Base-by-base conservation (phyloP, 768 basidiomycete species). In the Asterophora parasitica region DNA sequence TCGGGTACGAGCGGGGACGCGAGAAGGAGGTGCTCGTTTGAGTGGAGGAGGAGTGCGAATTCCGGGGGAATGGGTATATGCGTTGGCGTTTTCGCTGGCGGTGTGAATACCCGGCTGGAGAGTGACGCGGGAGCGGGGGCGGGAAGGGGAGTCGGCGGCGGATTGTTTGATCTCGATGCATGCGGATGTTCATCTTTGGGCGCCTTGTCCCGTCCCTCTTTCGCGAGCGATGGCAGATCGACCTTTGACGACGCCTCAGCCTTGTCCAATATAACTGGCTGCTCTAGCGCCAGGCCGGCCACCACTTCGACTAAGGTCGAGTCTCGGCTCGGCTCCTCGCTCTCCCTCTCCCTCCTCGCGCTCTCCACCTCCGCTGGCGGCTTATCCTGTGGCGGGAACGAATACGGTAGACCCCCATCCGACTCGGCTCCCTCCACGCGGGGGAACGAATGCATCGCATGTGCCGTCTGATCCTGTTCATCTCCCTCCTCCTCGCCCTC, bases 391-490 rank as follows among this genome's bases (percentile, higher is more conserved):
- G 37, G 36, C 3, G 34, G 36, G 12, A 30, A 53, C 51, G 42
- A 58, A 65, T 46, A 56, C 46, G 49, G 62, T 17, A 51, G 16
- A 7, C 39, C 42, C 6, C 43, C 54, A 2, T 51, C 40, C 9
- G 26, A 31, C 11, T n/a, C 35, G 4, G 17, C n/a, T 2, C 33
- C 23, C 12, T 33, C 47, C 36, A 46, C 33, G 12, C 44, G 41
- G 3, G 54, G 54, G 34, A 55, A 55, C 32, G 15, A 35, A 39
- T 49, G 49, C n/a, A 31, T 13, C 26, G 17, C 19, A 5, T 16
- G 23, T 1, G 36, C n/a, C 27, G 17, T 19, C 3, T 16, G 23
- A 1, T 10, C 31, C 17, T 28, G 38, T 19, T 19, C 44, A 6
- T 23, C 23, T 23, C 3, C 23, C 23, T 23, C 23, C 3, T 23